Base-by-base conservation (phyloP, 2,329 filamentous ascomycete genomes). In the Fusarium illudens region DNA sequence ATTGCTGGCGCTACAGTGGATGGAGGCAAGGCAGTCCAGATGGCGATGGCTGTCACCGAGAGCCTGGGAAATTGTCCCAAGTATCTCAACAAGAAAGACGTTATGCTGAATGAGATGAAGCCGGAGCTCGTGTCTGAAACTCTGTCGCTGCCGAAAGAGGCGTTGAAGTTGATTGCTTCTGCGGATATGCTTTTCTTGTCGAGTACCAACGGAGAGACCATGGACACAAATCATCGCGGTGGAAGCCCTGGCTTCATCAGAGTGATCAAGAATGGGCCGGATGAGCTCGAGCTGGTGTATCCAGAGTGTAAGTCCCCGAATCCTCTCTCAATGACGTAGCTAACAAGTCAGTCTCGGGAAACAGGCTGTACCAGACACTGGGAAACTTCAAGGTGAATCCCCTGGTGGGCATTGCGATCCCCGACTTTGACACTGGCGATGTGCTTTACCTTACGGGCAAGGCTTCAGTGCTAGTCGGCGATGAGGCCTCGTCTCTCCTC, bases 141-240 rank as follows among this genome's bases (percentile, higher is more conserved):
- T 2, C 64, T 80, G 9, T 79, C 78, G 25, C 79, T 94, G 4
- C 78, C 86, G 0, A 71, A 75, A 8, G 81, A 83, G 51, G 91
- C 89, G 1, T 65, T 90, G 9, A 80, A 84, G 8, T 74, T 96
- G 29, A 79, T 96, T 15, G 74, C 76, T 2, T 84, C 84, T 65
- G 86, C 90, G 3, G 93, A 96, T 75, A 83, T 94, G 70, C 89
- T 97, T 77, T 96, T 97, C 79, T 80, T 97, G 36, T 90, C 92
- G 17, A 92, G 88, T 19, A 86, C 86, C 1, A 84, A 90, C 71
- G 84, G 86, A 13, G 77, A 81, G 13, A 88, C 88, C 57, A 96
- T 96, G 93, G 93, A 96, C 76, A 92, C 90, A 7, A 97, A 96
- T 74, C 88, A 93, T 72, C 87, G 93, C 6, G 93, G 93, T 34